These are phyloP conservation scores for Breynia disticha DNA, from an alignment of 441 rosid species.

Conservation along the genomic window DNA sequence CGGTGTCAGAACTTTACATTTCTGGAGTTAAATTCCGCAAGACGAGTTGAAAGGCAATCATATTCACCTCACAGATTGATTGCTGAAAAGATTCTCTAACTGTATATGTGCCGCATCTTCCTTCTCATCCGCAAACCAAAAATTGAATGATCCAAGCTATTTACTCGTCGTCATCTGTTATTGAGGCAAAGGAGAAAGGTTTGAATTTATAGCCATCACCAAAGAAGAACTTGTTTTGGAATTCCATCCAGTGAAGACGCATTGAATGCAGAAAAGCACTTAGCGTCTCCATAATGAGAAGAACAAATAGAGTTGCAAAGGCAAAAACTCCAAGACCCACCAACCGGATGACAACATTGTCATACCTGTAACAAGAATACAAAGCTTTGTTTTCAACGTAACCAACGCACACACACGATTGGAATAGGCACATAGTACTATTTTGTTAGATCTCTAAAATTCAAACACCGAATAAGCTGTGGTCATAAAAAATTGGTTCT, in stretches of 20 bases:
- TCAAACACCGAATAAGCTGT: too few species aligned
- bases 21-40: constrained; percentile 15
- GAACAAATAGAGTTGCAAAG: constrained; percentile 81
- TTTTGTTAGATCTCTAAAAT: too few species aligned
- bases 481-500: too few species aligned
- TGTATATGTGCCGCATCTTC: constrained; percentile 13
- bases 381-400: too few species aligned
- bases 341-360: constrained; percentile 46
- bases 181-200: constrained; percentile 56
- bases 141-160: constrained; percentile 3
- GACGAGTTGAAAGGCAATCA: constrained; percentile 4
- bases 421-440: too few species aligned
- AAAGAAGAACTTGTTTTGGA: constrained; percentile 84
- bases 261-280: constrained; percentile 96
- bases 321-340: constrained; percentile 59
- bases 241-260: constrained; percentile 95
- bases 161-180: constrained; percentile 68
- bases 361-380: too few species aligned
- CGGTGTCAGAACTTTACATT: constrained; percentile 17
- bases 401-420: too few species aligned
- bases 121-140: constrained; percentile 13
- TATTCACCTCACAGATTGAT: constrained; percentile 9
- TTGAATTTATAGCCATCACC: constrained; percentile 85
- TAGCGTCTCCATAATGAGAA: constrained; percentile 94
- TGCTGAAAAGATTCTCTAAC: constrained; percentile 8